Percentiles rank a stretch among this genome's conserved stretches.
Conservation (phyloP, 1,139 yeast genomes). For the Starmera stellimalicola region DNA sequence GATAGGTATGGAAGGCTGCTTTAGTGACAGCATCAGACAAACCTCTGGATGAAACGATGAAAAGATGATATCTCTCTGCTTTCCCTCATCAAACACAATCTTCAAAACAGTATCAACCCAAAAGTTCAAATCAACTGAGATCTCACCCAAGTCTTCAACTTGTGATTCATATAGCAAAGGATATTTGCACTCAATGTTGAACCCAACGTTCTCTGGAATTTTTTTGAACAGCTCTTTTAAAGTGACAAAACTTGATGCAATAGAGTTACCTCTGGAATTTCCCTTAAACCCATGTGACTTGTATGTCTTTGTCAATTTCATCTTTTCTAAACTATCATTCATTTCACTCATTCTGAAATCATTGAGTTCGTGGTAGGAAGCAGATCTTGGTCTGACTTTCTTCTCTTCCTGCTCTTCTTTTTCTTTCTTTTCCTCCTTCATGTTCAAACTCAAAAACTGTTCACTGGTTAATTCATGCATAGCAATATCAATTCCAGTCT, state of each 20-base stretch:
- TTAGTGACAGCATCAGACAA: conserved; percentile 74
- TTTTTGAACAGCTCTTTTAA: conserved; percentile 75
- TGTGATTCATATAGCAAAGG: conserved; percentile 95
- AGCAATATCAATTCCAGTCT: conserved; percentile 92
- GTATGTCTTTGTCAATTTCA: conserved; percentile 83
- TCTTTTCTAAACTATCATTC: conserved; percentile 38
- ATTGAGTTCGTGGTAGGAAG: conserved; percentile 11
- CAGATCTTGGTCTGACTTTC: conserved; percentile 16
- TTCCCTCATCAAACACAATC: conserved; percentile 67
- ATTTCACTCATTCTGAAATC: conserved; percentile 8
- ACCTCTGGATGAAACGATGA: conserved; percentile 95
- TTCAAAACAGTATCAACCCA: conserved; percentile 83
- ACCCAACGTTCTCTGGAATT: conserved; percentile 78
- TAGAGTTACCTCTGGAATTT: conserved; percentile 78
- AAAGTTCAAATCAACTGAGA: conserved; percentile 74
- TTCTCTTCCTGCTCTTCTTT: conserved; percentile 5
- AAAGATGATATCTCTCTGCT: conserved; percentile 80
- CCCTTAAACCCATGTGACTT: conserved; percentile 86
- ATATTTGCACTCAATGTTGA: conserved; percentile 89
- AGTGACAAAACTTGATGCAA: conserved; percentile 89
- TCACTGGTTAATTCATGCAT: conserved; percentile 90
- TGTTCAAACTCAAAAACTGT: conserved; percentile 68
- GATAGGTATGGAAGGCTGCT: conserved; percentile 90
- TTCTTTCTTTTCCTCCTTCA: conserved; percentile 11
- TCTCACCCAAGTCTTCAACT: conserved; percentile 77